Percentiles rank a stretch among this genome's conserved stretches.
Evolutionary conservation across 352 stramenopile genomes (phyloP).

Genomic region (Poterioochromonas sp.): DNA sequence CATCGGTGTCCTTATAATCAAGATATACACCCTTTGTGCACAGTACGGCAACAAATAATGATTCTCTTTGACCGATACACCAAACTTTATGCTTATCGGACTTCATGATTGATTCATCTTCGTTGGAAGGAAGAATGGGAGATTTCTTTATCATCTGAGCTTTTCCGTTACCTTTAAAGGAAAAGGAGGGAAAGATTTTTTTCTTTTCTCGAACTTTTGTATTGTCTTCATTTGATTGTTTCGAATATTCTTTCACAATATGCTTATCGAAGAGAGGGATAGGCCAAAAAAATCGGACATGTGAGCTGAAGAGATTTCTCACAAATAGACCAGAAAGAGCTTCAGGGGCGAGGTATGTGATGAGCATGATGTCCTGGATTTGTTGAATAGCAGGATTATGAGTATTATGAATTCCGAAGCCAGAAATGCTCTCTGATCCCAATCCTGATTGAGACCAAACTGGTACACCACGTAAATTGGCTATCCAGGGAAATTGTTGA

Average conservation of each 20-base stretch:
- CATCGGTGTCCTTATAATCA: background rate
- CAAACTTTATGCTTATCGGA: background rate
- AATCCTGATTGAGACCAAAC: slow-evolving; percentile 10
- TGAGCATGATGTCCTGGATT: background rate
- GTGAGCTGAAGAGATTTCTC: background rate
- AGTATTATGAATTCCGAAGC: background rate
- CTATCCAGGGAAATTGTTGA: slow-evolving; percentile 29
- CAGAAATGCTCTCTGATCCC: background rate
- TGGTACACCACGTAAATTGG: slow-evolving; percentile 1
- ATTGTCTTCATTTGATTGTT: too few relatives aligned
- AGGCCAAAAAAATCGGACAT: background rate
- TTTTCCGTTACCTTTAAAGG: too few relatives aligned
- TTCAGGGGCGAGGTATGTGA: background rate
- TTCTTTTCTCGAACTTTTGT: too few relatives aligned
- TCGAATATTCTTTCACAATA: too few relatives aligned
- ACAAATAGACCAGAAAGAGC: background rate
- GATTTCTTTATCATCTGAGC: too few relatives aligned
- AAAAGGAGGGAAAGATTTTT: too few relatives aligned
- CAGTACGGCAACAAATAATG: background rate
- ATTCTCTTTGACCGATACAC: background rate
- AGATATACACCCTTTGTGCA: background rate
- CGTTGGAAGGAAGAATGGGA: background rate
- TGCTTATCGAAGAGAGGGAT: too few relatives aligned
- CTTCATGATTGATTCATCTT: background rate
- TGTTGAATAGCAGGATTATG: slow-evolving; percentile 6